A percentile compares a stretch with the other conserved stretches of the same genome.
phyloP scores from a whole-genome alignment of 1,284 basidiomycete genomes.

The Puccinia triticina region DNA sequence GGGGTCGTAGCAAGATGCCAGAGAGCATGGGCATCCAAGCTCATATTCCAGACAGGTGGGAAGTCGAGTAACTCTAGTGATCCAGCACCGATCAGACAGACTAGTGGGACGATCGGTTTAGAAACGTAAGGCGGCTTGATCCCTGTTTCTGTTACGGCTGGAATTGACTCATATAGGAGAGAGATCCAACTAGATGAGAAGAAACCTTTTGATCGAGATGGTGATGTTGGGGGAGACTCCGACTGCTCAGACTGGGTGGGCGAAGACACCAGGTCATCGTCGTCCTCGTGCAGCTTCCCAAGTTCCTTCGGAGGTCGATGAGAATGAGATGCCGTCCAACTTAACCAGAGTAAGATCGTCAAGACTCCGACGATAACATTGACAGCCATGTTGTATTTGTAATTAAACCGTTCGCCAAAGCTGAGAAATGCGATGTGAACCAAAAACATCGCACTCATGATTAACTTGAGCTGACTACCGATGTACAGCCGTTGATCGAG shows the following conservation, averaged over 20 bases:
- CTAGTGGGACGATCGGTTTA: constrained; percentile 61
- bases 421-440: constrained; percentile 66
- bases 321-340: constrained; percentile 66
- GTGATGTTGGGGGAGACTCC: constrained; percentile 53
- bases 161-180: constrained; percentile 56
- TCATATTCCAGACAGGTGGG: constrained; percentile 65
- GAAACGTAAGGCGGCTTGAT: constrained; percentile 59
- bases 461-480: constrained; percentile 45
- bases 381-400: constrained; percentile 90
- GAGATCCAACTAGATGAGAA: constrained; percentile 55
- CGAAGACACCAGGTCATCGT: constrained; percentile 66
- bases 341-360: constrained; percentile 79
- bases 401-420: constrained; percentile 76
- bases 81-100: constrained; percentile 74
- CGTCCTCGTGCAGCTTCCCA: constrained; percentile 58
- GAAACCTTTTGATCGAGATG: not conserved
- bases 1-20: constrained; percentile 91
- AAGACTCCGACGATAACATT: constrained; percentile 73
- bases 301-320: constrained; percentile 52
- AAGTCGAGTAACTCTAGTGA: constrained; percentile 90
- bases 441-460: constrained; percentile 53
- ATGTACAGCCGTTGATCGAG: constrained; percentile 32
- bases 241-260: constrained; percentile 57
- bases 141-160: constrained; percentile 57
- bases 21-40: constrained; percentile 86